Evolutionary conservation across 495 filamentous ascomycete genomes (phyloP).

Genomic region (Oleoguttula mirabilis): DNA sequence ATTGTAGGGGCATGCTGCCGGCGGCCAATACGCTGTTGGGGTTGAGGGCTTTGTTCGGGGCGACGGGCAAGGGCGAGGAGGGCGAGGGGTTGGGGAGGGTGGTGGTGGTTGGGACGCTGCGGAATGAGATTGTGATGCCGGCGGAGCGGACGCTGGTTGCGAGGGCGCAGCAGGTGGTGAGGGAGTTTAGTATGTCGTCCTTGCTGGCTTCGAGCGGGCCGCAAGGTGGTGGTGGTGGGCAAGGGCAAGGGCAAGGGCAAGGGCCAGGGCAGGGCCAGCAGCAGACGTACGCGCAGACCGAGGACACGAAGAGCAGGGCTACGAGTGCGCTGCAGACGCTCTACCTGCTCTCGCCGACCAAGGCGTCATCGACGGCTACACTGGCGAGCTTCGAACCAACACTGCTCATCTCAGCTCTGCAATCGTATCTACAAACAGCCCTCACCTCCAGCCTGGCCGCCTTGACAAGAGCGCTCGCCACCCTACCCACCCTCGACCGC

Average conservation of each 20-base stretch:
- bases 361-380: constrained; percentile 21
- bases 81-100: constrained; percentile 63
- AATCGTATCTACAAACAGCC: constrained; percentile 65
- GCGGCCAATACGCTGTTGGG: constrained; percentile 64
- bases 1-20: constrained; percentile 63
- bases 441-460: constrained; percentile 62
- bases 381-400: constrained; percentile 49
- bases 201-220: constrained; percentile 30
- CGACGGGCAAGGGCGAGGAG: constrained; percentile 53
- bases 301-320: constrained; percentile 61
- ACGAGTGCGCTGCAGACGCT: constrained; percentile 65
- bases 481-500: constrained; percentile 69
- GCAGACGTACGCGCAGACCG: constrained; percentile 61
- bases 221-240: constrained; percentile 11
- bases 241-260: no score
- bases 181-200: constrained; percentile 70
- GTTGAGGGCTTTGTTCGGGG: constrained; percentile 58
- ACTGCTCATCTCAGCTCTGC: constrained; percentile 62
- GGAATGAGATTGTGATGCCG: constrained; percentile 52
- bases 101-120: constrained; percentile 52
- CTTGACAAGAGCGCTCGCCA: constrained; percentile 59
- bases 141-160: constrained; percentile 55
- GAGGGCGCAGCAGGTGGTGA: constrained; percentile 66
- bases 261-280: background rate
- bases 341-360: constrained; percentile 63